Conservation (phyloP, 1,284 basidiomycete species). For the Sporisorium exsertum region DNA sequence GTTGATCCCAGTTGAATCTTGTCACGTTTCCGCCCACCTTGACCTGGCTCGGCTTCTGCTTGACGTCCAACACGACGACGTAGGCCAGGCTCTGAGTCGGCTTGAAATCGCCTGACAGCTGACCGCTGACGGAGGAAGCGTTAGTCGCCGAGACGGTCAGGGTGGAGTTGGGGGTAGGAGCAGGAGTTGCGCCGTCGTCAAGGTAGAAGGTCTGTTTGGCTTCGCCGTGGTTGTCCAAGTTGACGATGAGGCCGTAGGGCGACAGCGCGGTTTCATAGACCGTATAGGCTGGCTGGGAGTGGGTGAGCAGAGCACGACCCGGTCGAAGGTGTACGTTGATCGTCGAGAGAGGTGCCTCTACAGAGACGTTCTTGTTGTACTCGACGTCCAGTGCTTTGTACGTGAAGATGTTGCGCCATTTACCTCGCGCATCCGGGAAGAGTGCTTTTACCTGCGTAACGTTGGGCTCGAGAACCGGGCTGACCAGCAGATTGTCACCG, state of each 20-base stretch:
- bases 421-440: conserved; percentile 51
- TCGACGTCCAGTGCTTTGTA: conserved; percentile 73
- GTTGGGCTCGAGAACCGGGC: conserved; percentile 53
- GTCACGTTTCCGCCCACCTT: conserved; percentile 2
- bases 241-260: conserved; percentile 57
- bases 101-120: conserved; percentile 71
- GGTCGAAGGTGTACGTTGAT: conserved; percentile 60
- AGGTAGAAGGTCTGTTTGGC: conserved; percentile 76
- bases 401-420: conserved; percentile 82
- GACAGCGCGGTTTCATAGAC: conserved; percentile 40
- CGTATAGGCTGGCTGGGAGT: conserved; percentile 46
- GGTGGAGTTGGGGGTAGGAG: conserved; percentile 37
- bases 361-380: conserved; percentile 71
- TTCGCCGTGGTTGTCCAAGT: conserved; percentile 71
- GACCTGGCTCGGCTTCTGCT: conserved; percentile 39
- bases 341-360: conserved; percentile 67
- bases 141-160: conserved; percentile 20
- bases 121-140: conserved; percentile 11
- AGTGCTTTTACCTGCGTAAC: conserved; percentile 63
- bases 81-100: conserved; percentile 72
- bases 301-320: conserved; percentile 40
- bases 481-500: conserved; percentile 46
- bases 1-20: conserved; percentile 33
- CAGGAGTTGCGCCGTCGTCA: conserved; percentile 74
- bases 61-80: conserved; percentile 73